These are phyloP conservation scores for Ramaria rubella DNA, from an alignment of 768 basidiomycete species.

Conservation along the genomic window DNA sequence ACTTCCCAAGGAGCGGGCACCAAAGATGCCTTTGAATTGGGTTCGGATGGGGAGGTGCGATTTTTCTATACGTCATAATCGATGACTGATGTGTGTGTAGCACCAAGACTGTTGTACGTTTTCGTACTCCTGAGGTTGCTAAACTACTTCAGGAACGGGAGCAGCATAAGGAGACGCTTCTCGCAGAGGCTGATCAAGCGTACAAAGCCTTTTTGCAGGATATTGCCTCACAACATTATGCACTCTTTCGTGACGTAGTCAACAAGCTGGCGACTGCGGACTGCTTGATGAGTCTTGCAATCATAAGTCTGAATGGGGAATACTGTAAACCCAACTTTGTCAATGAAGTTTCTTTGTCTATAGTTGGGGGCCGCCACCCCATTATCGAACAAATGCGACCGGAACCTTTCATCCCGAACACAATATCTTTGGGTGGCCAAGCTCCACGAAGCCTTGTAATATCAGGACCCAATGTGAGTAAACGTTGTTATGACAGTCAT, in stretches of 20 bases:
- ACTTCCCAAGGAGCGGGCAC: constrained; percentile 52
- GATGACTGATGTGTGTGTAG: constrained; percentile 29
- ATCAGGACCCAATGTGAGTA: constrained; percentile 81
- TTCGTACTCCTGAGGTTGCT: constrained; percentile 64
- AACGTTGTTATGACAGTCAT: not conserved
- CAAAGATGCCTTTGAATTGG: constrained; percentile 49
- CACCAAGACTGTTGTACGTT: constrained; percentile 67
- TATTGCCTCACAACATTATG: constrained; percentile 65
- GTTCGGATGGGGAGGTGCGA: constrained; percentile 55
- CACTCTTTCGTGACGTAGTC: constrained; percentile 63
- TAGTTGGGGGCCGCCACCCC: constrained; percentile 84
- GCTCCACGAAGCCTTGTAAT: constrained; percentile 57
- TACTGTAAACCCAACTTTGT: constrained; percentile 77
- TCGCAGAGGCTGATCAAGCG: constrained; percentile 58
- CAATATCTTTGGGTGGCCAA: constrained; percentile 54
- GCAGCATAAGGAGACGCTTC: constrained; percentile 65
- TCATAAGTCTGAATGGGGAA: constrained; percentile 65
- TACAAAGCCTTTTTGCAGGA: constrained; percentile 64
- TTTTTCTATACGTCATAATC: constrained; percentile 1
- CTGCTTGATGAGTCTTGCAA: constrained; percentile 80
- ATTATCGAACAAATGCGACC: constrained; percentile 77
- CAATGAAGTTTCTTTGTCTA: constrained; percentile 55
- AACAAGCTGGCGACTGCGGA: constrained; percentile 80
- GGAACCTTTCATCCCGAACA: constrained; percentile 85
- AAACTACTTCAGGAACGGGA: constrained; percentile 62